Evolutionary conservation across 306 rosid genomes (phyloP).

Genomic region (Macrotyloma uniflorum): DNA sequence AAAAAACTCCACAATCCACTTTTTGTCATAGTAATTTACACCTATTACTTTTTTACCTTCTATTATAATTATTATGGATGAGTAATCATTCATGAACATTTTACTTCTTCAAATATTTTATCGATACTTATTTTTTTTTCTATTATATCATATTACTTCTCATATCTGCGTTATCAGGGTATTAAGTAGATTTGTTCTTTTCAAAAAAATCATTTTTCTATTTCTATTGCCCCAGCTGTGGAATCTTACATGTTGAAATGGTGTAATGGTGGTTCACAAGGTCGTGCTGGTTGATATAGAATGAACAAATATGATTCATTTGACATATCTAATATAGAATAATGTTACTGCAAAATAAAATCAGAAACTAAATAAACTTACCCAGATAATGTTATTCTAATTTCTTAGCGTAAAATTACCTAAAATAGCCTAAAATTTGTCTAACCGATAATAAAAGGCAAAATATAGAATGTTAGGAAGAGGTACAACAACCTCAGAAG

Average conservation of each 20-base stretch:
- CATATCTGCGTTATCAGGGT: too few relatives aligned
- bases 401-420: background rate
- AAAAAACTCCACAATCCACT: background rate
- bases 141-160: too few relatives aligned
- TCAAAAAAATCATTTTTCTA: too few relatives aligned
- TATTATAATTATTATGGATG: too few relatives aligned
- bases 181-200: too few relatives aligned
- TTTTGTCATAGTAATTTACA: background rate
- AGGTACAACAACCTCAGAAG: background rate
- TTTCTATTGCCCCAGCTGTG: too few relatives aligned
- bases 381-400: background rate
- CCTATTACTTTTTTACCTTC: background rate
- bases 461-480: background rate
- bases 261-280: background rate
- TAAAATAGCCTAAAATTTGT: background rate
- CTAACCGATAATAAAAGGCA: background rate
- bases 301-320: background rate
- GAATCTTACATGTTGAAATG: too few relatives aligned
- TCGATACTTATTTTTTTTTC: too few relatives aligned
- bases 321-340: background rate
- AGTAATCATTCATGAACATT: too few relatives aligned
- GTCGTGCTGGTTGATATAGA: background rate
- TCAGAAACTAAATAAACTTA: background rate
- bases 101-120: too few relatives aligned
- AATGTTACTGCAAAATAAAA: background rate